Evolutionary conservation across 73 alveolate species (phyloP).

Genomic region (Durusdinium trenchii): DNA sequence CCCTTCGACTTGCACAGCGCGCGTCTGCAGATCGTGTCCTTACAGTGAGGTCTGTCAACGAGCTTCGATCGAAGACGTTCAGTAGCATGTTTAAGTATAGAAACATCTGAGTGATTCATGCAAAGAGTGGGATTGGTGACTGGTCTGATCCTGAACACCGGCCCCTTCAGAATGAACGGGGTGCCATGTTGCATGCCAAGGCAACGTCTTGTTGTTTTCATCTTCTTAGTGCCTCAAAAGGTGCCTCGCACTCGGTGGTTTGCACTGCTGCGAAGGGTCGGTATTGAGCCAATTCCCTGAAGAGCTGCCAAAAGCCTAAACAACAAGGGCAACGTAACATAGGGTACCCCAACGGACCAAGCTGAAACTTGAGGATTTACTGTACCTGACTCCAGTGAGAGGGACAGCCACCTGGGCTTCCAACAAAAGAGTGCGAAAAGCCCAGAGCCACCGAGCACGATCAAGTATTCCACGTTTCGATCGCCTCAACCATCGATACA

Average conservation of each 20-base stretch:
- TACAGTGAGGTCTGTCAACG: neutral
- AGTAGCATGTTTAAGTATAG: neutral
- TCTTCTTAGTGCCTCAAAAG: neutral
- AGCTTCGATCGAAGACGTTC: neutral
- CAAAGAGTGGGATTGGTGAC: too few species aligned
- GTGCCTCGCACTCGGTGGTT: neutral
- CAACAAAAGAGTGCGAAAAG: constrained; percentile 34
- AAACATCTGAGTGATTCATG: too few species aligned
- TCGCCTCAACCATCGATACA: neutral
- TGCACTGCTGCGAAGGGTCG: constrained; percentile 9
- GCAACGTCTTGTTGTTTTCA: neutral
- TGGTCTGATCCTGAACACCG: too few species aligned
- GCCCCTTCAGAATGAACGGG: too few species aligned
- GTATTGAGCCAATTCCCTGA: constrained; percentile 26
- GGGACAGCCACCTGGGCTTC: neutral
- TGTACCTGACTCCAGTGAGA: neutral
- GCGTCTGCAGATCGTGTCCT: constrained; percentile 58
- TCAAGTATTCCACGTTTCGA: neutral
- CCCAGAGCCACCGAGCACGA: constrained; percentile 38
- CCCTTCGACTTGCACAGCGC: constrained; percentile 6
- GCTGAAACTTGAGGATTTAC: neutral
- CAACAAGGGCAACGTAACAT: neutral
- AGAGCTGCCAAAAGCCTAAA: constrained; percentile 77
- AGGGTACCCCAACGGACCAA: neutral
- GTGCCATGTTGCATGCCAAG: too few species aligned